phyloP scores from a whole-genome alignment of 2,329 filamentous ascomycete genomes.

The Alternaria tenuissima region DNA sequence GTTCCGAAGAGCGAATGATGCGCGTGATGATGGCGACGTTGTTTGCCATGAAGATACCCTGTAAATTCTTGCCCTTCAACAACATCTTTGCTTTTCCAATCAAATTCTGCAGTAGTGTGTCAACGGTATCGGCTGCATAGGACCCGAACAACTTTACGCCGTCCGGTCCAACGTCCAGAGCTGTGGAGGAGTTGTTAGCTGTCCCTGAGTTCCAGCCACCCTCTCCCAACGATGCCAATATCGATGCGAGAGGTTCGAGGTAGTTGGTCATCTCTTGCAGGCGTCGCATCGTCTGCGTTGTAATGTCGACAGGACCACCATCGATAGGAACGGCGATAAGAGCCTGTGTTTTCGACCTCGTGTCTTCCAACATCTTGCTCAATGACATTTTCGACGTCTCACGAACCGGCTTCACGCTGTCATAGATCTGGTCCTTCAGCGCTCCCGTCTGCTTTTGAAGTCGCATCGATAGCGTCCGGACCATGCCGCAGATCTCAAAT shows the following conservation, averaged over 20 bases:
- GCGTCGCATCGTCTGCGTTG: conserved; percentile 84
- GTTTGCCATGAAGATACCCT: conserved; percentile 92
- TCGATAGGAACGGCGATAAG: conserved; percentile 77
- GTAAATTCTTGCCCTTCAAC: conserved; percentile 75
- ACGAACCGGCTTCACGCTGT: conserved; percentile 85
- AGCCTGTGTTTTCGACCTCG: conserved; percentile 71
- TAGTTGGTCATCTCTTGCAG: conserved; percentile 89
- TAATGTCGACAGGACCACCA: conserved; percentile 78
- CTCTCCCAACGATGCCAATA: conserved; percentile 91
- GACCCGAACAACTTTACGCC: conserved; percentile 87
- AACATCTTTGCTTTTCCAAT: conserved; percentile 76
- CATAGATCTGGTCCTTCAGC: conserved; percentile 81
- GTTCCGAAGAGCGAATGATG: conserved; percentile 81
- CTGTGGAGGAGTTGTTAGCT: conserved; percentile 68
- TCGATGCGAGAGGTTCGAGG: conserved; percentile 82
- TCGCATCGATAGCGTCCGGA: conserved; percentile 79
- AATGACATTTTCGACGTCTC: conserved; percentile 92
- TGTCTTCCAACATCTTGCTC: conserved; percentile 83
- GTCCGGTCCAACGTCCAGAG: conserved; percentile 85
- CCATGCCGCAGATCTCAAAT: conserved; percentile 93
- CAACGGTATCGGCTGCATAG: conserved; percentile 89
- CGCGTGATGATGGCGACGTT: conserved; percentile 84
- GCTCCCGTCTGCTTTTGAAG: conserved; percentile 86
- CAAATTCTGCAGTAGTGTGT: conserved; percentile 77
- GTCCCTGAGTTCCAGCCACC: conserved; percentile 76